Percentiles rank a stretch among this genome's conserved stretches.
Evolutionary conservation across 768 basidiomycete genomes (phyloP).

Genomic region (Amanita rimosa): DNA sequence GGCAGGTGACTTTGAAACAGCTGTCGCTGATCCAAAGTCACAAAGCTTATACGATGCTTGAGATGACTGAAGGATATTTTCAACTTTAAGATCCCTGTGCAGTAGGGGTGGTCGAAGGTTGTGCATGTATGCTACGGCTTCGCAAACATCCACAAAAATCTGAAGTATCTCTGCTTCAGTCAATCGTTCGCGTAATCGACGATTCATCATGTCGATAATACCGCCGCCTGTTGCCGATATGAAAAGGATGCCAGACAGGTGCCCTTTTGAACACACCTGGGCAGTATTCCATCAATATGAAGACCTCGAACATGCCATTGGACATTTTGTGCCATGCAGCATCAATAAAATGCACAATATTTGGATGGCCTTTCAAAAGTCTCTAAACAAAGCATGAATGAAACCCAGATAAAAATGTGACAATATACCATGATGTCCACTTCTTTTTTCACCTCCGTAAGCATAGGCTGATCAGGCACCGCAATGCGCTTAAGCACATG

Average conservation of each 20-base stretch:
- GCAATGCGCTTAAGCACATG: slow-evolving; percentile 98
- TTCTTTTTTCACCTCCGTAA: slow-evolving; percentile 92
- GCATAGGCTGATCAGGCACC: slow-evolving; percentile 80
- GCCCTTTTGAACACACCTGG: slow-evolving; percentile 41
- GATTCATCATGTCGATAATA: slow-evolving; percentile 99
- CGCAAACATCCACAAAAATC: slow-evolving; percentile 96
- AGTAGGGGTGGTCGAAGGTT: slow-evolving; percentile 81
- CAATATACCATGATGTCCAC: slow-evolving; percentile 92
- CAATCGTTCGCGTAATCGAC: slow-evolving; percentile 85
- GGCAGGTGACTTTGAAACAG: slow-evolving; percentile 64
- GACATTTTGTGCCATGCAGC: slow-evolving; percentile 83
- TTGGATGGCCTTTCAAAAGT: slow-evolving; percentile 84
- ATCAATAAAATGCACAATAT: slow-evolving; percentile 93
- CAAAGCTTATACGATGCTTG: slow-evolving; percentile 86
- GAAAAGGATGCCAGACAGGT: slow-evolving; percentile 1
- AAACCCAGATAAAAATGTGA: slow-evolving; percentile 6
- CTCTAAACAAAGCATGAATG: slow-evolving; percentile 43
- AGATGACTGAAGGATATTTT: slow-evolving; percentile 91
- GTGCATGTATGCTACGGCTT: slow-evolving; percentile 96
- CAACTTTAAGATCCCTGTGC: slow-evolving; percentile 97
- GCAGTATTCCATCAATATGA: slow-evolving; percentile 98
- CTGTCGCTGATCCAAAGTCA: slow-evolving; percentile 92
- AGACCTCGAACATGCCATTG: slow-evolving; percentile 85
- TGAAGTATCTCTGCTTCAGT: slow-evolving; percentile 95
- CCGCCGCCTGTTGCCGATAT: slow-evolving; percentile 60